Percentiles rank a stretch among this genome's conserved stretches.
phyloP scores from a whole-genome alignment of 106 monocot genomes.

The Narthecium ossifragum region DNA sequence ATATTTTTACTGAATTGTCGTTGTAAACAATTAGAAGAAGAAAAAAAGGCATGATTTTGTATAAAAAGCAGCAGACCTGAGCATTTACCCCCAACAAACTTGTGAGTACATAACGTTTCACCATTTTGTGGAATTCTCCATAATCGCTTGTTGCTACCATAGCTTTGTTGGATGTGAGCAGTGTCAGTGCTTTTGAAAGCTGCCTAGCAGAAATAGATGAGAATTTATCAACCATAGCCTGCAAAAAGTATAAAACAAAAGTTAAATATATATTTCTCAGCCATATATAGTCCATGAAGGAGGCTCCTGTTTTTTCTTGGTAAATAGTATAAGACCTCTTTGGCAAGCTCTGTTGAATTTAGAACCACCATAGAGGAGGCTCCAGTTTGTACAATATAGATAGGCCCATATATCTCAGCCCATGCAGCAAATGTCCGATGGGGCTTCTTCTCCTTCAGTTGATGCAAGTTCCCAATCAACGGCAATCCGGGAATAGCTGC shows the following conservation, averaged over 20 bases:
- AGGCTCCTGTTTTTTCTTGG: too few species aligned
- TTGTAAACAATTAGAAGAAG: too few species aligned
- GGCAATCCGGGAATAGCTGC: slow-evolving; percentile 85
- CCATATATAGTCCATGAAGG: too few species aligned
- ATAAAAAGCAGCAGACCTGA: too few species aligned
- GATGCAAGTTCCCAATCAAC: slow-evolving; percentile 81
- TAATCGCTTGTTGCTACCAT: slow-evolving; percentile 92
- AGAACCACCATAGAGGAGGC: slow-evolving; percentile 63
- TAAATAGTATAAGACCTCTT: too few species aligned
- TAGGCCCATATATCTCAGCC: slow-evolving; percentile 79
- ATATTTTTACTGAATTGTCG: too few species aligned
- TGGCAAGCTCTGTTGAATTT: slow-evolving; percentile 74
- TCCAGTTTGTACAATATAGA: slow-evolving; percentile 71
- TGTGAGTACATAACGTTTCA: slow-evolving; percentile 58
- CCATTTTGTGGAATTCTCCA: slow-evolving; percentile 74
- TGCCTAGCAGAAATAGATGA: slow-evolving; percentile 88
- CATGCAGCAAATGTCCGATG: slow-evolving; percentile 76
- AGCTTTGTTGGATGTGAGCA: slow-evolving; percentile 73
- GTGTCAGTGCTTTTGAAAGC: slow-evolving; percentile 64
- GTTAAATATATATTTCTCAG: too few species aligned
- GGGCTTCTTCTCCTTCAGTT: slow-evolving; percentile 87
- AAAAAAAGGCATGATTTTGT: too few species aligned
- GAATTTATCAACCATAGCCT: slow-evolving; percentile 88
- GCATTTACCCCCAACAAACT: slow-evolving; percentile 63
- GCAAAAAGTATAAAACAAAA: slow-evolving; percentile 17